Percentiles rank a stretch among this genome's conserved stretches.
phyloP scores from a whole-genome alignment of 2,329 filamentous ascomycete genomes.

The Scortechinia acanthostroma region DNA sequence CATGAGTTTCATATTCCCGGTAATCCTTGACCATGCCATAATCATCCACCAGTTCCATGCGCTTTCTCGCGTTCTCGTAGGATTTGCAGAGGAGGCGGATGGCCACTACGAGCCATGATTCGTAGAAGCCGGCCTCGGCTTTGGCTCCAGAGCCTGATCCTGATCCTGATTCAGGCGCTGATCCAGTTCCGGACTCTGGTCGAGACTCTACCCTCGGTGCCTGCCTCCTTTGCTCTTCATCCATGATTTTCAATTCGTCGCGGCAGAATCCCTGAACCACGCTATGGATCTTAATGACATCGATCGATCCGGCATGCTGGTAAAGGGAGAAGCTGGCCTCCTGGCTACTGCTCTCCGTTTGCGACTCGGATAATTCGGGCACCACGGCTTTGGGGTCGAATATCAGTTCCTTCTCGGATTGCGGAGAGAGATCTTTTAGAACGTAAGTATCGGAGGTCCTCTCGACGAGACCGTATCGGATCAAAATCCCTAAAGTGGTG shows the following conservation, averaged over 20 bases:
- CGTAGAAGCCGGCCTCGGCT: constrained; percentile 21
- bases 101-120: constrained; percentile 30
- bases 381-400: not conserved
- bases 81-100: constrained; percentile 28
- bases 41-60: constrained; percentile 21
- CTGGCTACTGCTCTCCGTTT: not conserved
- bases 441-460: constrained; percentile 22
- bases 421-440: constrained; percentile 5
- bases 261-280: constrained; percentile 36
- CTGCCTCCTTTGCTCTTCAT: constrained; percentile 6
- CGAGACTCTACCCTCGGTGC: not conserved
- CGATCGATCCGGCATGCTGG: constrained; percentile 16
- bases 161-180: no score
- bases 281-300: constrained; percentile 34
- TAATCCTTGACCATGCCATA: constrained; percentile 32
- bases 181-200: not conserved
- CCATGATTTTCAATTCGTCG: constrained; percentile 30
- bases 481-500: constrained; percentile 31
- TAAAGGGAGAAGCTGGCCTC: not conserved
- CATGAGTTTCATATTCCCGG: constrained; percentile 35
- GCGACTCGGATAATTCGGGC: not conserved
- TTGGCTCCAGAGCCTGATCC: no score
- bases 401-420: not conserved
- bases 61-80: constrained; percentile 26
- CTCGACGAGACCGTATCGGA: constrained; percentile 33